A percentile compares a stretch with the other conserved stretches of the same genome.
These are phyloP conservation scores for Dactylonectria estremocensis DNA, from an alignment of 2,329 filamentous ascomycete species.

Conservation along the genomic window DNA sequence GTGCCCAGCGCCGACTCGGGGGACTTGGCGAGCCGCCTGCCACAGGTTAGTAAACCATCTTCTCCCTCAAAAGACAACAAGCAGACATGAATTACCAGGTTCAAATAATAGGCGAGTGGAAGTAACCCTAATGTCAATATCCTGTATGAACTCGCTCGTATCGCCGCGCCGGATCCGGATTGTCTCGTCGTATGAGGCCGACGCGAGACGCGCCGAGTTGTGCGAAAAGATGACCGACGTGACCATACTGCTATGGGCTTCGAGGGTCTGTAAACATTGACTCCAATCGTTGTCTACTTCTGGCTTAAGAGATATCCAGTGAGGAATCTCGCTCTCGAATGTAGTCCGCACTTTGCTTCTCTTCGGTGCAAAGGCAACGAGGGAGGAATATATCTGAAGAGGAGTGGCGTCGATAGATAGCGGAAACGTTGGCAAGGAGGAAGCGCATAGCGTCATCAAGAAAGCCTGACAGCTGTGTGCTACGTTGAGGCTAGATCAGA, in stretches of 20 bases:
- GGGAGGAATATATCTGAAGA: slow-evolving; percentile 20
- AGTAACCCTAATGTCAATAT: too few relatives aligned
- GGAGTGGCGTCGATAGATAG: not conserved
- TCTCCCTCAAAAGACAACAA: too few relatives aligned
- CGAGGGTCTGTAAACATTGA: not conserved
- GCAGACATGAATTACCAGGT: too few relatives aligned
- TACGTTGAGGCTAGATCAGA: too few relatives aligned
- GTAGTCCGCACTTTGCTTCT: not conserved
- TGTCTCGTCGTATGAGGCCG: not conserved
- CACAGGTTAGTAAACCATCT: too few relatives aligned
- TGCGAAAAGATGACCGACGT: not conserved
- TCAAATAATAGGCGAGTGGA: too few relatives aligned
- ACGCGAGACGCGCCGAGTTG: not conserved
- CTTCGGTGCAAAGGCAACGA: slow-evolving; percentile 4
- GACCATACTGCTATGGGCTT: not conserved
- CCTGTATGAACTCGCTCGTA: not conserved
- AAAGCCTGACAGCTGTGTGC: not conserved
- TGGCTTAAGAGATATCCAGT: slow-evolving; percentile 9
- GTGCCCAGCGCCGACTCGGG: too few relatives aligned
- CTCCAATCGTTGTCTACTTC: slow-evolving; percentile 2
- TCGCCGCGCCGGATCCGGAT: not conserved
- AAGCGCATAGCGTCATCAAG: slow-evolving; percentile 2
- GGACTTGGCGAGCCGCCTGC: too few relatives aligned
- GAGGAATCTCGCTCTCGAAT: not conserved
- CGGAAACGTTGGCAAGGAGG: not conserved